Evolutionary conservation across 164 flowering plant species (phyloP).

Genomic region (Annona squamosa): DNA sequence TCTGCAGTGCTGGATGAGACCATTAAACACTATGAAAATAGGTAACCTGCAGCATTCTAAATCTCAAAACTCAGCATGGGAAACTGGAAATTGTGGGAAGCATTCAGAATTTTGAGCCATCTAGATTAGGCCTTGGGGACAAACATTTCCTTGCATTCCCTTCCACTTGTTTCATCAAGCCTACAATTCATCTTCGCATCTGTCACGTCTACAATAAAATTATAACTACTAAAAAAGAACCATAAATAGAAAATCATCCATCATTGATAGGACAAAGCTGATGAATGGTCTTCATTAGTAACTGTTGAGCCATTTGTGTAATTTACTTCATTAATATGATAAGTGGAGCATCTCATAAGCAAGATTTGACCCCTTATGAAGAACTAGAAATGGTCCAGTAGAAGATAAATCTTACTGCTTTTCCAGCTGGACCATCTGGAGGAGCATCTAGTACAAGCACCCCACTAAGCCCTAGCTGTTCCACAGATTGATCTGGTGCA

Average conservation of each 20-base stretch:
- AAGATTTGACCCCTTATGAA: not conserved
- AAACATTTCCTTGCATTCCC: no score
- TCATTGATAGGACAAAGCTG: not conserved
- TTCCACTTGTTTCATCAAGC: not conserved
- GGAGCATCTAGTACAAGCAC: constrained; percentile 97
- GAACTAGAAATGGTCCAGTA: not conserved
- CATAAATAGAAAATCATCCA: not conserved
- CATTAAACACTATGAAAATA: no score
- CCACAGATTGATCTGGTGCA: constrained; percentile 97
- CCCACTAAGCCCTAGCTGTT: constrained; percentile 91
- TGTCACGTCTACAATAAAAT: not conserved
- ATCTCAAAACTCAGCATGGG: no score
- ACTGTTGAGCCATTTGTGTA: not conserved
- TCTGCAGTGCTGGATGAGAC: no score
- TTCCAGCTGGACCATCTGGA: constrained; percentile 86
- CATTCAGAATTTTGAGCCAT: not conserved
- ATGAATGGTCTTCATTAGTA: not conserved
- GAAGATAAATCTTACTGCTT: constrained; percentile 54
- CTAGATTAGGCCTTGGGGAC: not conserved
- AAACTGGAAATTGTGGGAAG: not conserved
- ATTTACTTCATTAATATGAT: not conserved
- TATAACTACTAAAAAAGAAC: not conserved
- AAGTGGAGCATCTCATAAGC: not conserved
- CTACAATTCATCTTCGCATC: not conserved
- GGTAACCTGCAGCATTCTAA: no score